Evolutionary conservation across 139 green algal species (phyloP).

Genomic region (Chlamydomonas sphaeroides): DNA sequence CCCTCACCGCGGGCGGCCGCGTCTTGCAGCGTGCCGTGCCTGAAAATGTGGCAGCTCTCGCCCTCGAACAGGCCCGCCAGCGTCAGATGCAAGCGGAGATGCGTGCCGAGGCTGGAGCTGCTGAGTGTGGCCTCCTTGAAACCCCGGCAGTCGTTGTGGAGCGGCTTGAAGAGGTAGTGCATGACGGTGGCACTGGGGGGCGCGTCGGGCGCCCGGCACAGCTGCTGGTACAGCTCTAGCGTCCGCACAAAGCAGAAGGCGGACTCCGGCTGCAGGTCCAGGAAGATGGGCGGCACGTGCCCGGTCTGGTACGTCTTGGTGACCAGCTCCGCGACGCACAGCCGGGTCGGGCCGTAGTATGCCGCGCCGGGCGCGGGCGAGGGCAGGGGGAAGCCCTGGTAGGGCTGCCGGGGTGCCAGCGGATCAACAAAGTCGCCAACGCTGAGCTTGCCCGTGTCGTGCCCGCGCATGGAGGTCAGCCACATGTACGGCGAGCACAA

Average conservation of each 20-base stretch:
- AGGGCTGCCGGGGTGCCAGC: background rate
- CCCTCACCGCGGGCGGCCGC: too few species aligned
- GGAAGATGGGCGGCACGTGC: background rate
- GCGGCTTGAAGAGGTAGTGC: background rate
- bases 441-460: background rate
- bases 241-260: background rate
- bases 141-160: background rate
- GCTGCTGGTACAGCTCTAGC: background rate
- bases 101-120: too few species aligned
- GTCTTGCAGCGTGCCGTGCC: too few species aligned
- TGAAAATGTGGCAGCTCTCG: too few species aligned
- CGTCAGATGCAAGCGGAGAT: too few species aligned
- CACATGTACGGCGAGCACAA: background rate
- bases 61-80: too few species aligned
- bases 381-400: background rate
- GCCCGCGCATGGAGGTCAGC: background rate
- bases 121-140: too few species aligned
- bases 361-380: too few species aligned
- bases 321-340: background rate
- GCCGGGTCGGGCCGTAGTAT: background rate
- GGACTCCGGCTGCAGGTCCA: background rate
- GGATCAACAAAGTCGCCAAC: background rate
- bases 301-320: background rate
- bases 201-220: background rate
- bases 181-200: background rate